Percentiles rank a stretch among this genome's conserved stretches.
Evolutionary conservation across 1,284 basidiomycete genomes (phyloP).

Genomic region (Macrocystidia cucumis): DNA sequence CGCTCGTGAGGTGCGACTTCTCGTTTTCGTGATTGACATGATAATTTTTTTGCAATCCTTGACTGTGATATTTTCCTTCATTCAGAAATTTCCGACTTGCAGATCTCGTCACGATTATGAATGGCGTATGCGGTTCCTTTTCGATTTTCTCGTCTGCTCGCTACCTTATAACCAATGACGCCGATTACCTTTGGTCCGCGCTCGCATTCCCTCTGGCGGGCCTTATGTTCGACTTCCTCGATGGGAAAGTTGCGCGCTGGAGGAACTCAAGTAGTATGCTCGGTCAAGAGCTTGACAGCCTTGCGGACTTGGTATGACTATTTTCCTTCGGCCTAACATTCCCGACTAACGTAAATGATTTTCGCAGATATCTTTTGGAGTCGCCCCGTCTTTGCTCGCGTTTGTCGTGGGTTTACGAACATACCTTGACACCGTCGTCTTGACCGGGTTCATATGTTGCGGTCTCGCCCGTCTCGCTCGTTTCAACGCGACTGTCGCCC

Average conservation of each 20-base stretch:
- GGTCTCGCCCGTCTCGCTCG: constrained; percentile 94
- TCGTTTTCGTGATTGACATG: constrained; percentile 11
- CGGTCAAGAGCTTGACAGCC: constrained; percentile 96
- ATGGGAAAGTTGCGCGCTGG: constrained; percentile 98
- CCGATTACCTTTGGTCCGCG: constrained; percentile 78
- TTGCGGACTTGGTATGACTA: constrained; percentile 82
- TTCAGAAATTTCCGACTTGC: constrained; percentile 94
- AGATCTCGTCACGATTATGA: constrained; percentile 99
- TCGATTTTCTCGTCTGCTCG: constrained; percentile 91
- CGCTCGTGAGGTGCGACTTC: constrained; percentile 74
- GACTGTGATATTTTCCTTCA: constrained; percentile 7
- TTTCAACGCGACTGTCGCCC: constrained; percentile 97
- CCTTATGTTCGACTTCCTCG: constrained; percentile 97
- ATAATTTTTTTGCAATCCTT: constrained; percentile 10
- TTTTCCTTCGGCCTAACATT: constrained; percentile 5
- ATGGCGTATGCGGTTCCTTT: constrained; percentile 96
- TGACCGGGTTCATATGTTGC: constrained; percentile 92
- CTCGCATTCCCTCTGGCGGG: constrained; percentile 87
- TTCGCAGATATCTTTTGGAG: constrained; percentile 93
- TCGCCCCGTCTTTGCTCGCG: constrained; percentile 89
- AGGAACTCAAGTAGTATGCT: constrained; percentile 92
- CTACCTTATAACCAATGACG: constrained; percentile 81
- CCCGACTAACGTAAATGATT: too few species aligned
- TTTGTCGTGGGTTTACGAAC: constrained; percentile 89
- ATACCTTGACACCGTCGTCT: constrained; percentile 80